Evolutionary conservation across 2,329 filamentous ascomycete species (phyloP).

Genomic region (Chrysoporthe puriensis): DNA sequence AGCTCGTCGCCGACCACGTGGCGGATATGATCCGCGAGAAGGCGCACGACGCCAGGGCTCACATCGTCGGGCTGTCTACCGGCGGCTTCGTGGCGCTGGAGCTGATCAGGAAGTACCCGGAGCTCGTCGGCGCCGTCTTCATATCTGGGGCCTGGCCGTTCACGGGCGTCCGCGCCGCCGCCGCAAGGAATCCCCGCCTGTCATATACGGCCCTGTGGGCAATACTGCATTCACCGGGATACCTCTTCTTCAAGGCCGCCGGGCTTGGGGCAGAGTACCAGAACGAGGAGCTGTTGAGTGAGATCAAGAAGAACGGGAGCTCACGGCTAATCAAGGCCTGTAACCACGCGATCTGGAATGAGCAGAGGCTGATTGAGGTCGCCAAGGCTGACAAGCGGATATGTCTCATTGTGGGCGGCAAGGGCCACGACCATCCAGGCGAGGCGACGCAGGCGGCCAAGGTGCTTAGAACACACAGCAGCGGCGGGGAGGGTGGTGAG

Average conservation of each 20-base stretch:
- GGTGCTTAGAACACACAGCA: constrained; percentile 38
- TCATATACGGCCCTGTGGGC: constrained; percentile 24
- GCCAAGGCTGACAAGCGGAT: constrained; percentile 23
- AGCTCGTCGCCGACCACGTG: constrained; percentile 38
- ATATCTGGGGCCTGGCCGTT: constrained; percentile 40
- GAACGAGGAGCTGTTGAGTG: constrained; percentile 37
- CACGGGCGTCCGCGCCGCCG: constrained; percentile 17
- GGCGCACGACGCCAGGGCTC: constrained; percentile 42
- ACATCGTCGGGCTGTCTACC: constrained; percentile 46
- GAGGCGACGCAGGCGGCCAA: constrained; percentile 22
- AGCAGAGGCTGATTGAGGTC: constrained; percentile 33
- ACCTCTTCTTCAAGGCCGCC: constrained; percentile 32
- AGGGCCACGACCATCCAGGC: constrained; percentile 38
- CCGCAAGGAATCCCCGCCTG: constrained; percentile 3
- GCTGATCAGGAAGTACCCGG: constrained; percentile 40
- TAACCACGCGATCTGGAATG: constrained; percentile 32
- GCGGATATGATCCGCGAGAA: constrained; percentile 41
- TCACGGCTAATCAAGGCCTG: constrained; percentile 26
- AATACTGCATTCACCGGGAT: constrained; percentile 21
- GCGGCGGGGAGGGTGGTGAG: constrained; percentile 28
- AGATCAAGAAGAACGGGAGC: constrained; percentile 40
- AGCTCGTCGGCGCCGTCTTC: constrained; percentile 41
- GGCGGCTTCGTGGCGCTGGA: constrained; percentile 43
- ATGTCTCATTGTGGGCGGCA: constrained; percentile 38
- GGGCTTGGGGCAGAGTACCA: constrained; percentile 31